A percentile compares a stretch with the other conserved stretches of the same genome.
Conservation (phyloP, 345 rosid genomes). For the Salix viminalis region DNA sequence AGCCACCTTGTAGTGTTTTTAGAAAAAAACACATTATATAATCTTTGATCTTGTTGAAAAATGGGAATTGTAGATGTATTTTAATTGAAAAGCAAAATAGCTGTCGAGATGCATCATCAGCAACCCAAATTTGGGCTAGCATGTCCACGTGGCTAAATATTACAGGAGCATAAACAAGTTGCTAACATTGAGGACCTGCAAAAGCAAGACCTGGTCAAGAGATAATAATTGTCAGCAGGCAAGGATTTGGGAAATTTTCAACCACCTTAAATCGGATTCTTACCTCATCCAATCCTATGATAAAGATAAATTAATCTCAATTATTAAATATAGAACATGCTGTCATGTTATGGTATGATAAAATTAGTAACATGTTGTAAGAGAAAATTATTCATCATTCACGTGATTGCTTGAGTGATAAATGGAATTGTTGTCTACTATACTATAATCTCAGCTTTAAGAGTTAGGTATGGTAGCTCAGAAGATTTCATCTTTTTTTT, state of each 20-base stretch:
- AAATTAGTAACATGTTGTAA: not conserved
- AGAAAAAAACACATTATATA: no score
- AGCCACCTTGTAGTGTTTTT: not conserved
- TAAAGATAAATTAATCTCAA: not conserved
- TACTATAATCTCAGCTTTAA: no score
- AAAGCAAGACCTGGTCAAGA: not conserved
- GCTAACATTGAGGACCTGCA: not conserved
- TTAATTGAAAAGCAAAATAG: not conserved
- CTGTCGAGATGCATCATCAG: not conserved
- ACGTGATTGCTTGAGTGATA: no score
- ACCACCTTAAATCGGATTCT: conserved; percentile 12
- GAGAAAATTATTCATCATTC: not conserved
- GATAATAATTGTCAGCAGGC: not conserved
- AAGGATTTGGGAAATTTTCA: not conserved
- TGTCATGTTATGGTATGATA: not conserved
- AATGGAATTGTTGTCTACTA: no score
- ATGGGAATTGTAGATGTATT: not conserved
- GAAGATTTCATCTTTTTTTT: no score
- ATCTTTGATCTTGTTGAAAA: not conserved
- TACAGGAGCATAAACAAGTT: not conserved
- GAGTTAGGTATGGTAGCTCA: no score
- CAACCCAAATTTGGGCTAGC: not conserved
- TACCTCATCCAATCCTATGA: conserved; percentile 1
- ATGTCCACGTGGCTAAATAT: not conserved
- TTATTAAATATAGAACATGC: not conserved